Evolutionary conservation across 345 rosid species (phyloP).

Genomic region (Hibiscus syriacus): DNA sequence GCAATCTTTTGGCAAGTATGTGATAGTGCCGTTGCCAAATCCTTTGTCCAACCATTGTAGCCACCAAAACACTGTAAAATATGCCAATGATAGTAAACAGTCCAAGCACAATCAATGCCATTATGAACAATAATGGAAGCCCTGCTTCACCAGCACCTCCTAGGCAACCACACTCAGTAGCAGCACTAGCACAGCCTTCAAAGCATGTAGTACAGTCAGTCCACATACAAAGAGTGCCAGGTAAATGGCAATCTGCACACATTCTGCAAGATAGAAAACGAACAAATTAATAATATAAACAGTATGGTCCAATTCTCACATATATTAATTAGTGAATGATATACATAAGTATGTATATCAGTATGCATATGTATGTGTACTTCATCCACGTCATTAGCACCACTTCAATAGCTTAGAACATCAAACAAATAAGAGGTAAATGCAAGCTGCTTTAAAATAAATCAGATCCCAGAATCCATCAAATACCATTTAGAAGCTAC

Average conservation of each 20-base stretch:
- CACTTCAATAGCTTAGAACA: neutral
- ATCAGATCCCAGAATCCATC: neutral
- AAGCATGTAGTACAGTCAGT: conserved; percentile 98
- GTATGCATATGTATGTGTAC: neutral
- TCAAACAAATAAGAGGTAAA: neutral
- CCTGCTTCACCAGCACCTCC: conserved; percentile 99
- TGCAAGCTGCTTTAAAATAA: neutral
- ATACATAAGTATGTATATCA: neutral
- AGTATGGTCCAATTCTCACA: neutral
- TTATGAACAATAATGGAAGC: conserved; percentile 69
- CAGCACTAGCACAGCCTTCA: conserved; percentile 91
- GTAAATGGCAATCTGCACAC: conserved; percentile 97
- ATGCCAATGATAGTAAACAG: conserved; percentile 88
- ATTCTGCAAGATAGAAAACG: conserved; percentile 43
- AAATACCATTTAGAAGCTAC: neutral
- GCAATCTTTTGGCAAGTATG: conserved; percentile 96
- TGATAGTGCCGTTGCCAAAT: conserved; percentile 99
- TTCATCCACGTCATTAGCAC: neutral
- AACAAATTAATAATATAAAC: neutral
- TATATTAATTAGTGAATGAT: neutral
- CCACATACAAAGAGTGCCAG: conserved; percentile 98
- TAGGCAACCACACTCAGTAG: conserved; percentile 91
- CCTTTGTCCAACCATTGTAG: conserved; percentile 99
- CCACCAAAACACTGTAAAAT: conserved; percentile 93
- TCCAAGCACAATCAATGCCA: conserved; percentile 82